These are phyloP conservation scores for Serendipita sp. DNA, from an alignment of 768 basidiomycete species.

Conservation along the genomic window DNA sequence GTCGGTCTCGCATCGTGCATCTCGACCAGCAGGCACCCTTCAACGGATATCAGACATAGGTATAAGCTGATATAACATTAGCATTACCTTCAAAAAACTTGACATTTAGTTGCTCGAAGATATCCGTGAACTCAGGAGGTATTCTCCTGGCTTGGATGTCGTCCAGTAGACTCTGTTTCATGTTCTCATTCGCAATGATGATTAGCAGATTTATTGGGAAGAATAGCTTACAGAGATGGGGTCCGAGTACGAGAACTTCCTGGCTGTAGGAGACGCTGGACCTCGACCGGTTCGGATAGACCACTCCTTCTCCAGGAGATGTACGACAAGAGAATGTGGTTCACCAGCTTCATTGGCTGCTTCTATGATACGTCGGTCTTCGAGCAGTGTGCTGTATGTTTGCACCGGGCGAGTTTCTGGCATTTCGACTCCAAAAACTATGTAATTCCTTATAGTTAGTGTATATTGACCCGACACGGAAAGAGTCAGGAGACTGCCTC, in stretches of 20 bases:
- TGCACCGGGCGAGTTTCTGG: conserved; percentile 1
- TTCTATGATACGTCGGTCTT: conserved; percentile 47
- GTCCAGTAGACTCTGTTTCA: conserved; percentile 52
- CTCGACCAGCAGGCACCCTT: conserved; percentile 78
- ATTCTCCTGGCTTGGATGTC: conserved; percentile 71
- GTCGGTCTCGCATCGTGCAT: conserved; percentile 59
- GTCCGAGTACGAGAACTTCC: conserved; percentile 59
- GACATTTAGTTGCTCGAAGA: conserved; percentile 55
- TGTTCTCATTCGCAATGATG: background rate
- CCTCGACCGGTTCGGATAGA: conserved; percentile 54
- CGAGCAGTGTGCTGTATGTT: conserved; percentile 35
- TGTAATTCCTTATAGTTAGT: background rate
- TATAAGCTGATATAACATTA: background rate
- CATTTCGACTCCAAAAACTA: background rate
- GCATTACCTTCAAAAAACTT: conserved; percentile 67
- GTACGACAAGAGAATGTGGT: conserved; percentile 63
- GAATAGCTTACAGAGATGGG: conserved; percentile 39
- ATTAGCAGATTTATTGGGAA: conserved; percentile 4
- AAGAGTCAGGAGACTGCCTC: conserved; percentile 2
- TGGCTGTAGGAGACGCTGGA: conserved; percentile 16
- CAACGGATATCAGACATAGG: background rate
- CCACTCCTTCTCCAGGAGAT: conserved; percentile 70
- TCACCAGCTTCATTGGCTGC: conserved; percentile 40
- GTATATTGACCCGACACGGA: background rate
- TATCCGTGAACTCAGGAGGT: conserved; percentile 69